phyloP scores from a whole-genome alignment of 2,329 filamentous ascomycete species.

The Epichloe hybrida region DNA sequence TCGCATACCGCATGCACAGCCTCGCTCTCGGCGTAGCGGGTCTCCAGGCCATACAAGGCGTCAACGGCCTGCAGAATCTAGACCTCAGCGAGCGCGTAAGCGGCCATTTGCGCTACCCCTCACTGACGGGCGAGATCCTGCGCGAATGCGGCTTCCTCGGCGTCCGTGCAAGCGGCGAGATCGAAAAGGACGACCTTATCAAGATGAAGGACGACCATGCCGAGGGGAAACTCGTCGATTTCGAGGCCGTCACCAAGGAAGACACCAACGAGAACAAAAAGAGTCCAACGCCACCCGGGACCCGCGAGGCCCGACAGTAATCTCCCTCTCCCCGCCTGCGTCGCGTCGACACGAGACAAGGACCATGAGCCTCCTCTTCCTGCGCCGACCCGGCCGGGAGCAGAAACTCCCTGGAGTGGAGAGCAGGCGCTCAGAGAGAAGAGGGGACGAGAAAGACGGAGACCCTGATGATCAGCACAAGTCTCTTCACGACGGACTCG shows the following conservation, averaged over 20 bases:
- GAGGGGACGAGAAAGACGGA: no score
- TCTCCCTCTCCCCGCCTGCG: constrained; percentile 10
- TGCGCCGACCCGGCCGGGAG: neutral
- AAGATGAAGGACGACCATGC: constrained; percentile 27
- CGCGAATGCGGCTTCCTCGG: constrained; percentile 36
- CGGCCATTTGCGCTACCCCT: constrained; percentile 39
- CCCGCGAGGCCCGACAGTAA: constrained; percentile 15
- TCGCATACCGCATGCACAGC: constrained; percentile 74
- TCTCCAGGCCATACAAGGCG: constrained; percentile 55
- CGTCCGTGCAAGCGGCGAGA: constrained; percentile 29
- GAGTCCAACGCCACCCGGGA: constrained; percentile 11
- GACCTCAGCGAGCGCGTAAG: constrained; percentile 39
- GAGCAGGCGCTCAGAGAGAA: no score
- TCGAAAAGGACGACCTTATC: constrained; percentile 39
- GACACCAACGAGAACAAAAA: neutral
- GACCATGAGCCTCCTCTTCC: neutral
- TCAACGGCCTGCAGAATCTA: constrained; percentile 50
- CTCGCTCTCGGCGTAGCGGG: constrained; percentile 76
- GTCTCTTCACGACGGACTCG: constrained; percentile 1
- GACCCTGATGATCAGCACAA: neutral
- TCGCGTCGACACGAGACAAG: constrained; percentile 8
- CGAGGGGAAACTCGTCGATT: constrained; percentile 17
- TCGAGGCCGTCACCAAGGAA: constrained; percentile 9
- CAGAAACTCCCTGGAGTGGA: no score
- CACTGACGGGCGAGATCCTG: constrained; percentile 37